Percentiles rank a stretch among this genome's conserved stretches.
Evolutionary conservation across 129 eudicot genomes (phyloP).

Genomic region (Gnaphalium uliginosum): DNA sequence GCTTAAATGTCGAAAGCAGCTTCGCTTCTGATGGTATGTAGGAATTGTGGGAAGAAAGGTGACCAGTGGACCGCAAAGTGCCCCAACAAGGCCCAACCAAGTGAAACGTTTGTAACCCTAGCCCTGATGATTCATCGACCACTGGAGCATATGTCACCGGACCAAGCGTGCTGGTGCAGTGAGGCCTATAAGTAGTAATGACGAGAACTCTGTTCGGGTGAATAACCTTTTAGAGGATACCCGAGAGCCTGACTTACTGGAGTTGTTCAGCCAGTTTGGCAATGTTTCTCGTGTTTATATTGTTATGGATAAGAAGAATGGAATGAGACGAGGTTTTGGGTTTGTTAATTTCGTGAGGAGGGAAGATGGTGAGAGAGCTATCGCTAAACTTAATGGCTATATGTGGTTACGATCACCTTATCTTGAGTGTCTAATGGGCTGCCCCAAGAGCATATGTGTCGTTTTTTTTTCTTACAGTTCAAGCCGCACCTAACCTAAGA

Average conservation of each 20-base stretch:
- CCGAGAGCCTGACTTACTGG: constrained; percentile 71
- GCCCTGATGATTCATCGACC: constrained; percentile 36
- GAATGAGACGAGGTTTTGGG: constrained; percentile 86
- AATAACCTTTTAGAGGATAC: constrained; percentile 85
- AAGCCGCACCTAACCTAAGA: too few relatives aligned
- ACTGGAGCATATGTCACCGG: constrained; percentile 60
- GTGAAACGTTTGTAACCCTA: constrained; percentile 50
- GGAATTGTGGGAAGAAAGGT: constrained; percentile 81
- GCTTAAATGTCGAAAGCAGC: constrained; percentile 55
- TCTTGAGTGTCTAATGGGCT: constrained; percentile 89
- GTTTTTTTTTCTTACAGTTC: too few relatives aligned
- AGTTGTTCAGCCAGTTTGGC: constrained; percentile 80
- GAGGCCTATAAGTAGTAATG: constrained; percentile 53
- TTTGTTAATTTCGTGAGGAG: constrained; percentile 76
- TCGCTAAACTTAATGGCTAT: constrained; percentile 77
- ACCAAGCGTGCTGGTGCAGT: constrained; percentile 76
- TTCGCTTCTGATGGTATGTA: constrained; percentile 53
- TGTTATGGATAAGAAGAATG: constrained; percentile 75
- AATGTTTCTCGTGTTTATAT: constrained; percentile 65
- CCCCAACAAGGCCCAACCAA: constrained; percentile 72
- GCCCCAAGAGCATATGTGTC: constrained; percentile 60
- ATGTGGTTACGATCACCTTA: constrained; percentile 87
- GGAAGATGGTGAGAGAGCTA: constrained; percentile 86
- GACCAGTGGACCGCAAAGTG: constrained; percentile 94
- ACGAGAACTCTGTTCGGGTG: constrained; percentile 84